Evolutionary conservation across 139 green algal genomes (phyloP).

Genomic region (Yamagishiella unicocca): DNA sequence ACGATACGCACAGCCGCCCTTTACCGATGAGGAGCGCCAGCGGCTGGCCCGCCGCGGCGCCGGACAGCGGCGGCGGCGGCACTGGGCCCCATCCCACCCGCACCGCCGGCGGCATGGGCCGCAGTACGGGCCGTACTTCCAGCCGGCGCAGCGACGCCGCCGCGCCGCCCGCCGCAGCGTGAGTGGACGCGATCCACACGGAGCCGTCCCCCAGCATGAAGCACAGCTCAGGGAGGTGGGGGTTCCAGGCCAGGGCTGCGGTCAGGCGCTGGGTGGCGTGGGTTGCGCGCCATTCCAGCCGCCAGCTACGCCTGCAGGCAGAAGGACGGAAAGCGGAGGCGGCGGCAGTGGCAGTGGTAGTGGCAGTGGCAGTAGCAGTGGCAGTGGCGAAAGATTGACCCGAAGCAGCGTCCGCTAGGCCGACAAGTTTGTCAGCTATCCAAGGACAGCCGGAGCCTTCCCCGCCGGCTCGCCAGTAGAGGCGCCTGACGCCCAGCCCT

Average conservation of each 20-base stretch:
- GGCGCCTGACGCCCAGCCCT: too few relatives aligned
- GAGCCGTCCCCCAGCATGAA: constrained; percentile 8
- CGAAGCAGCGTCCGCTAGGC: too few relatives aligned
- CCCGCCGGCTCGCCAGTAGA: too few relatives aligned
- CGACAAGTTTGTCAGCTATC: too few relatives aligned
- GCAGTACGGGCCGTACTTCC: constrained; percentile 2
- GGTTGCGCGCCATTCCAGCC: constrained; percentile 34
- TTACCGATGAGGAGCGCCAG: neutral
- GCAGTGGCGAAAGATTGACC: too few relatives aligned
- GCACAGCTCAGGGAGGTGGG: constrained; percentile 22
- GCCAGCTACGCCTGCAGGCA: constrained; percentile 29
- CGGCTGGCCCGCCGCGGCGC: too few relatives aligned
- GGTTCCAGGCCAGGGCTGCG: constrained; percentile 16
- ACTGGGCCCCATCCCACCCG: too few relatives aligned
- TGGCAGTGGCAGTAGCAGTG: too few relatives aligned
- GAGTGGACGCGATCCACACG: neutral
- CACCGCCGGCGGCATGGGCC: neutral
- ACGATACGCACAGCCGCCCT: constrained; percentile 10
- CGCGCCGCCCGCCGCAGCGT: neutral
- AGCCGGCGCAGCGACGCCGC: constrained; percentile 14
- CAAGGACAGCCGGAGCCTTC: too few relatives aligned
- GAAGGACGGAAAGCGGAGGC: neutral
- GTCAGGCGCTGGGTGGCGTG: neutral
- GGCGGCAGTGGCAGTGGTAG: too few relatives aligned
- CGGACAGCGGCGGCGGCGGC: neutral